phyloP scores from a whole-genome alignment of 2,329 filamentous ascomycete genomes.

The Falciphora oryzae region DNA sequence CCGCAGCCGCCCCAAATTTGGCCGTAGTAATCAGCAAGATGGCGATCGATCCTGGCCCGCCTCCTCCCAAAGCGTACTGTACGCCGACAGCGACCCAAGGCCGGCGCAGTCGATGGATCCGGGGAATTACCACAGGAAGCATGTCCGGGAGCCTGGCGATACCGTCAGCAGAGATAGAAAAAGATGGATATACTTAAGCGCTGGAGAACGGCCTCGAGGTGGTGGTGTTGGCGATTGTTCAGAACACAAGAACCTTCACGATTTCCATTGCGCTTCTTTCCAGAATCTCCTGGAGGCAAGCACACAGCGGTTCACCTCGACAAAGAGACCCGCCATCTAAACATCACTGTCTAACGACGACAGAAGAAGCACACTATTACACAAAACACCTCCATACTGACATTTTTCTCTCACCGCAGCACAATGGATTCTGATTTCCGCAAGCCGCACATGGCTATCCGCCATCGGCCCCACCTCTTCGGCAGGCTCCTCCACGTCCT shows the following conservation, averaged over 20 bases:
- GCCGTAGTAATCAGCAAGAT: neutral
- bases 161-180: neutral
- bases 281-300: no score
- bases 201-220: neutral
- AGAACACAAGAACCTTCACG: neutral
- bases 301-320: no score
- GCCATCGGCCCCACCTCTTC: neutral
- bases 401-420: neutral
- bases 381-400: no score
- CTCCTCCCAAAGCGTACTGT: neutral
- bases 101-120: neutral
- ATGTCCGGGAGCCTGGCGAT: neutral
- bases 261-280: no score
- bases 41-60: neutral
- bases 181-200: neutral
- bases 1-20: neutral
- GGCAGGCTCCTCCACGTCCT: constrained; percentile 5
- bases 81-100: neutral
- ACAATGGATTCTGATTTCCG: constrained; percentile 1
- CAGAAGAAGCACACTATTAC: no score
- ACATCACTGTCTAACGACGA: neutral
- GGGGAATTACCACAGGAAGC: neutral
- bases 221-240: neutral
- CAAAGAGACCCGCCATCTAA: neutral
- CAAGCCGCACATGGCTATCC: constrained; percentile 5